Evolutionary conservation across 345 rosid species (phyloP), one percentile per base, ranked within the genome.

Genomic region (Salix caprea): DNA sequence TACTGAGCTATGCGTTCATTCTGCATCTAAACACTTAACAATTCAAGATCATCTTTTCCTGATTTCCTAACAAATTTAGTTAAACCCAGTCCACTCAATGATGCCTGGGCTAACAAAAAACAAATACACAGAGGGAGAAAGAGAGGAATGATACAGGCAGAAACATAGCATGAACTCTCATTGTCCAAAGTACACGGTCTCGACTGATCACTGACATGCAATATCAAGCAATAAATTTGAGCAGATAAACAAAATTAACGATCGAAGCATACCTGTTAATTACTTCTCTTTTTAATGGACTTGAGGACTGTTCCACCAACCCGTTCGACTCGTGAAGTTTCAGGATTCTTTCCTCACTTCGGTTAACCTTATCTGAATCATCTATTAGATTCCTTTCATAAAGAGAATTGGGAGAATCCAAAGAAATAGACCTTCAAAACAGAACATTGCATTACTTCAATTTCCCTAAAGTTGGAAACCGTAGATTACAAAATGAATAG

Each of bases 231-330:
- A 56, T n/a, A 23, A 71, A 71, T 39, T n/a, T 62, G 10, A 28
- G 34, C 24, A 6, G 12, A 7, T 40, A n/a, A 37, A 23, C 34
- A 19, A 36, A 79, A 37, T 8, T 24, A 36, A 50, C 42, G 36
- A 80, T 11, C n/a, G 34, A 14, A 56, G 32, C 74, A 26, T 80
- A 86, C 89, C 89, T 86, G 87, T 72, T 81, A 69, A 80, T 76
- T 40, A 84, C 73, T 37, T 88, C 87, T 79, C 83, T 84, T 81
- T 85, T 85, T 69, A 79, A 71, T 73, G 89, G 85, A 77, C 89
- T 88, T 61, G 84, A 81, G 10, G 34, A 19, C 71, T 81, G 87
- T 50, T 86, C 85, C 60, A 74, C 73, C 62, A 79, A 75, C 18
- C 68, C 82, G 66, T 74, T 84, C 14, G 84, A 77, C 65, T 86